Conservation (phyloP, 2,329 filamentous ascomycete species). For the Colletotrichum musicola region DNA sequence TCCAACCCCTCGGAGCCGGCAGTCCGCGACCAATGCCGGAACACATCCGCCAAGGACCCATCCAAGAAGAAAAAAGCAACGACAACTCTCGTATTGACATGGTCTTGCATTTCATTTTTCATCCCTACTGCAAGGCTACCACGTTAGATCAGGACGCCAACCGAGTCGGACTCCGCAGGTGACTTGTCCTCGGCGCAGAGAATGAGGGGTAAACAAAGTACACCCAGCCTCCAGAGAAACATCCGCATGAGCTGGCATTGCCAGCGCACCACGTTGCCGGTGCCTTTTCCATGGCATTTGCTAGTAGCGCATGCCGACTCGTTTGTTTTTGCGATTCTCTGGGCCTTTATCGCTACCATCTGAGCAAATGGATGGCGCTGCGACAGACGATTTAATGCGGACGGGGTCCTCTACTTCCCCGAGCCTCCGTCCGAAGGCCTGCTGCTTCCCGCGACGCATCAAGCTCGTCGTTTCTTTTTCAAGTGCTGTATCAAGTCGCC, state of each 20-base stretch:
- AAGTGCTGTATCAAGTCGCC: slow-evolving; percentile 1
- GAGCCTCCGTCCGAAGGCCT: slow-evolving; percentile 19
- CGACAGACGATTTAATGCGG: not conserved
- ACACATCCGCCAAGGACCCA: no score
- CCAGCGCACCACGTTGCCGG: not conserved
- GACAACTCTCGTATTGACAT: not conserved
- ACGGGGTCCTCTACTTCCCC: slow-evolving; percentile 20
- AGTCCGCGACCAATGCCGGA: no score
- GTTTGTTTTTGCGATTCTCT: no score
- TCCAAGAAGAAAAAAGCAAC: not conserved
- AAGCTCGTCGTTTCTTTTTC: not conserved
- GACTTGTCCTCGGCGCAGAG: not conserved
- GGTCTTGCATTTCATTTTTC: not conserved
- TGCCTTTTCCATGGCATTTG: not conserved
- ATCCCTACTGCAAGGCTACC: not conserved
- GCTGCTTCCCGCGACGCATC: slow-evolving; percentile 12
- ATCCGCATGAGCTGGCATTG: slow-evolving; percentile 12
- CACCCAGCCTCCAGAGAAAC: not conserved
- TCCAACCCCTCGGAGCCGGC: no score
- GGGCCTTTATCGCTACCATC: no score
- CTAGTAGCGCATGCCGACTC: not conserved
- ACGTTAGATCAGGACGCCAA: not conserved
- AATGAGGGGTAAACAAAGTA: not conserved
- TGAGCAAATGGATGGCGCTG: not conserved
- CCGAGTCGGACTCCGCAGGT: not conserved